Evolutionary conservation across 2,329 filamentous ascomycete genomes (phyloP).

Genomic region (Fusarium xyrophilum): DNA sequence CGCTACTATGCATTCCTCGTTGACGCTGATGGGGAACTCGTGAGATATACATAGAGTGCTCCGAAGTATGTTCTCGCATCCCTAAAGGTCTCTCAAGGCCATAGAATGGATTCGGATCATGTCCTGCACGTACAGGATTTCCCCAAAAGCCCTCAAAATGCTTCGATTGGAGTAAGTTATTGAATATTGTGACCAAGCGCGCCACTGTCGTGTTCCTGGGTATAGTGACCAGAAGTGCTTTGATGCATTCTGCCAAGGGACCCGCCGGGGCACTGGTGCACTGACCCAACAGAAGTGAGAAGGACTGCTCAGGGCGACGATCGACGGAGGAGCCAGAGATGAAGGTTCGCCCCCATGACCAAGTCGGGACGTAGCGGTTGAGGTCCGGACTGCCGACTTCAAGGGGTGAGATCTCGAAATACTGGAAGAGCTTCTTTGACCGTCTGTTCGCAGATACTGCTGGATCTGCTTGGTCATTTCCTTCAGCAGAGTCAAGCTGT

Average conservation of each 20-base stretch:
- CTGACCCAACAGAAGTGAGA: constrained; percentile 30
- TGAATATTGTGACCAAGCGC: constrained; percentile 1
- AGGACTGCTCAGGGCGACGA: constrained; percentile 29
- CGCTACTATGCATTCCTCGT: fast-evolving
- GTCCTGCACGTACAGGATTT: constrained; percentile 35
- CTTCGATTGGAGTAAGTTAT: constrained; percentile 21
- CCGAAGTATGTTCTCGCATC: not conserved
- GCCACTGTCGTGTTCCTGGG: constrained; percentile 30
- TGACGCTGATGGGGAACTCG: not conserved
- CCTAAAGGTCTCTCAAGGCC: constrained; percentile 9
- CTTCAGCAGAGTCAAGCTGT: fast-evolving
- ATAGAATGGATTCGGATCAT: constrained; percentile 39
- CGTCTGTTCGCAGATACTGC: fast-evolving
- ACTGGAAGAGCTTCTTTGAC: constrained; percentile 23
- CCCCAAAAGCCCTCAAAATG: constrained; percentile 32
- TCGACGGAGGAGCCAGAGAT: constrained; percentile 31
- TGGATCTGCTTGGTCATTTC: fast-evolving
- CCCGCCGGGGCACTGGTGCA: constrained; percentile 36
- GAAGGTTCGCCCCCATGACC: constrained; percentile 38
- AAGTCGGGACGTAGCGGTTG: constrained; percentile 32
- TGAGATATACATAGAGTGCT: fast-evolving
- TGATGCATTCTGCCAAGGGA: constrained; percentile 29
- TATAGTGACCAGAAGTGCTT: constrained; percentile 21
- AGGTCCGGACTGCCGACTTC: constrained; percentile 33
- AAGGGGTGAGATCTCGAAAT: constrained; percentile 35